Base-by-base conservation (phyloP, 768 basidiomycete genomes). In the Tulasnella sp. region DNA sequence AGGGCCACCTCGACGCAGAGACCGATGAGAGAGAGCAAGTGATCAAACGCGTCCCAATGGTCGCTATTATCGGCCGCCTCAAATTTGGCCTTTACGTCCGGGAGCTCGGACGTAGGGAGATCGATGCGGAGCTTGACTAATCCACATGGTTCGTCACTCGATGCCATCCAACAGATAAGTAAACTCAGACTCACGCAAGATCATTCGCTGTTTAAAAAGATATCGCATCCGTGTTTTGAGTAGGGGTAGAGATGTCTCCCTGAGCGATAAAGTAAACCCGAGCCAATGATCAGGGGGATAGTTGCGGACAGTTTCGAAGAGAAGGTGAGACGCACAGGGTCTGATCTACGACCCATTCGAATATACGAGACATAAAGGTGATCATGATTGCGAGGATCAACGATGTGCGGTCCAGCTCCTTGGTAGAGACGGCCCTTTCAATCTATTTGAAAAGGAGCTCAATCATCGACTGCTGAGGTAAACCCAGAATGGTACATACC, bases 21-120 rank as follows among this genome's bases (percentile, higher is more conserved):
- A 15, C 55, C 55, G 10, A 32, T 10, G 13, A 32, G 3, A 23
- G n/a, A 26, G 42, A 56, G 9, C 26, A 56, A 42, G 17, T 56
- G 41, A 24, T 56, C 41, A 27, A 56, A 56, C 29, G 38, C 34
- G 23, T 9, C 5, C 55, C 55, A 56, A 15, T 27, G 34, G 15
- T 38, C 34, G 34, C 34, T 38, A 15, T 38, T 38, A 3, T 43
- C 55, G 9, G 30, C 42, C 19, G 55, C 55, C 24, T 23, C 23
- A 24, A 56, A 43, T 29, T 56, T 56, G n/a, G 55, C 55, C 27
- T 56, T 42, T 10, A 56, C 44, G 9, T 56, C 55, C 13, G 38
- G 9, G 15, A 19, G 19, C 19, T 56, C 55, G n/a, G 42, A 56
- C 19, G 55, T 56, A 11, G 55, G 55, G 13, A 53, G 52, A 53